Evolutionary conservation across 2,329 filamentous ascomycete genomes (phyloP).

Genomic region (Allantophomopsis lycopodina): DNA sequence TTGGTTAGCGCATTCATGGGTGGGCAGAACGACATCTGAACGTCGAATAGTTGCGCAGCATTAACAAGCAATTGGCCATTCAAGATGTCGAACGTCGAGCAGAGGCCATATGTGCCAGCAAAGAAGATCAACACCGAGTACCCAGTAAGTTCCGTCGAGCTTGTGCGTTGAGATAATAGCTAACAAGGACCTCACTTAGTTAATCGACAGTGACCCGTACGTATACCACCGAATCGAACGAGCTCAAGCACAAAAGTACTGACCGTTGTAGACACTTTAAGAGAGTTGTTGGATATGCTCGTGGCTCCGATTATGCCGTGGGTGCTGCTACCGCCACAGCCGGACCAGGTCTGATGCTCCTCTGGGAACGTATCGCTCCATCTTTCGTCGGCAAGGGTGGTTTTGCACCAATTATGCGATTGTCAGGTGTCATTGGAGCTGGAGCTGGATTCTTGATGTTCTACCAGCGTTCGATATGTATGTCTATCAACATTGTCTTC

Average conservation of each 20-base stretch:
- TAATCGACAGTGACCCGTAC: conserved; percentile 99
- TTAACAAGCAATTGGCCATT: conserved; percentile 8
- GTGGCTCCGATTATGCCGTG: conserved; percentile 67
- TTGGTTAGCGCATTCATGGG: not conserved
- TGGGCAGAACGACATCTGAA: not conserved
- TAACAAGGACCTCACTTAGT: conserved; percentile 39
- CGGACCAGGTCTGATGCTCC: conserved; percentile 59
- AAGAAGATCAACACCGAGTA: conserved; percentile 75
- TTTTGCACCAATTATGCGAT: conserved; percentile 71
- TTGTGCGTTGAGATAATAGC: conserved; percentile 5
- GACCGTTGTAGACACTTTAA: conserved; percentile 60
- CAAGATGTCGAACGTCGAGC: conserved; percentile 21
- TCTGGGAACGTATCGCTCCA: conserved; percentile 75
- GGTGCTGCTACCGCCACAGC: conserved; percentile 56
- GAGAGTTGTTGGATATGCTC: conserved; percentile 78
- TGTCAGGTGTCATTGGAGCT: conserved; percentile 59
- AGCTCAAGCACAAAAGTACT: conserved; percentile 10
- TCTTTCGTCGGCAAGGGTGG: conserved; percentile 74
- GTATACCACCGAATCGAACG: conserved; percentile 18
- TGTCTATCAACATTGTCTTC: conserved; percentile 22
- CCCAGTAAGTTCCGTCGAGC: conserved; percentile 49
- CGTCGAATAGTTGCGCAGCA: not conserved
- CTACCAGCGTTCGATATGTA: conserved; percentile 76
- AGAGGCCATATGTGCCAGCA: conserved; percentile 48
- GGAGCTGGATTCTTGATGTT: conserved; percentile 72